Evolutionary conservation across 2,329 filamentous ascomycete genomes (phyloP).

Genomic region (Colletotrichum incanum): DNA sequence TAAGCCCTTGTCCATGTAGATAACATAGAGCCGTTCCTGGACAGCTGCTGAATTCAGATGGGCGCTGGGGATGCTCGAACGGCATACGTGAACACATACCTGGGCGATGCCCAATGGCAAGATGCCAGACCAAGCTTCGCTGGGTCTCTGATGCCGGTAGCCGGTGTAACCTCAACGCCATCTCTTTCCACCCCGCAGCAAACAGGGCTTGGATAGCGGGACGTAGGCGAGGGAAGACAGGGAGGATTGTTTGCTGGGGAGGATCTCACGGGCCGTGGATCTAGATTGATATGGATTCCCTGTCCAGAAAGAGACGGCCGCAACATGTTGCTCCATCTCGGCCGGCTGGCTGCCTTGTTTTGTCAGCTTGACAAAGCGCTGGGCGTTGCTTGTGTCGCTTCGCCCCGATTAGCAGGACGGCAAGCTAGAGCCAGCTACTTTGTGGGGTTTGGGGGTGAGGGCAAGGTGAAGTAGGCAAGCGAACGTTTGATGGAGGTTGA

Average conservation of each 20-base stretch:
- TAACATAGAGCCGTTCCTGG: constrained; percentile 5
- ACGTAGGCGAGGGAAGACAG: constrained; percentile 19
- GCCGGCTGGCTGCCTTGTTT: constrained; percentile 51
- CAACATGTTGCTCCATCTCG: constrained; percentile 53
- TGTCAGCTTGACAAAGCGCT: constrained; percentile 43
- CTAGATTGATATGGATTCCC: constrained; percentile 23
- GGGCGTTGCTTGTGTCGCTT: constrained; percentile 6
- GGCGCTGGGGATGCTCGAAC: constrained; percentile 2
- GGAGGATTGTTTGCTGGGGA: constrained; percentile 18
- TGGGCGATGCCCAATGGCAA: constrained; percentile 17
- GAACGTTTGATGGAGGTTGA: constrained; percentile 31
- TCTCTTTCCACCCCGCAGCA: constrained; percentile 10
- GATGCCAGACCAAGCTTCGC: constrained; percentile 21
- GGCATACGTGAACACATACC: constrained; percentile 20
- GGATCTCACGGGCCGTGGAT: constrained; percentile 8
- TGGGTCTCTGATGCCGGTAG: constrained; percentile 30
- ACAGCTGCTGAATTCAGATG: constrained; percentile 25
- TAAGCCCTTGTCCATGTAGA: constrained; percentile 12
- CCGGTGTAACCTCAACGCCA: constrained; percentile 31
- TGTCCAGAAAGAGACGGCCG: constrained; percentile 49
- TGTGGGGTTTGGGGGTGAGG: not conserved
- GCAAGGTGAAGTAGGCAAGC: constrained; percentile 17
- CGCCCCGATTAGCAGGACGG: not conserved
- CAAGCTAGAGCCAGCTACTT: constrained; percentile 2
- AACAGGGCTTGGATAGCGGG: constrained; percentile 20